Evolutionary conservation across 2,329 filamentous ascomycete species (phyloP).

Genomic region (Fusarium sp.): DNA sequence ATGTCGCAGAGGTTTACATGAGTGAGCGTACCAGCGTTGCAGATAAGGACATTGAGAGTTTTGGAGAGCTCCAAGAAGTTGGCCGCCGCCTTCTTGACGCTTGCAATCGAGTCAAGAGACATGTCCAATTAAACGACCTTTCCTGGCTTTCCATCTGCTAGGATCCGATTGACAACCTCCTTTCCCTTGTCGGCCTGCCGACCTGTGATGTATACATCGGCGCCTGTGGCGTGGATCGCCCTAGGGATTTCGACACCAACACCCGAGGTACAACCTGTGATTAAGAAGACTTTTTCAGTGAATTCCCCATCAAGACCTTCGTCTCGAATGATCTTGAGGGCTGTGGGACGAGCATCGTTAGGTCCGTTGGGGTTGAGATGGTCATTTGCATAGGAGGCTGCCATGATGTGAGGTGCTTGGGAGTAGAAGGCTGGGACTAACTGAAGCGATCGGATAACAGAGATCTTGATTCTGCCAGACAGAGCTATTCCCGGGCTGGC

Average conservation of each 20-base stretch:
- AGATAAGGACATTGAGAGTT: not conserved
- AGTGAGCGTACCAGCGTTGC: not conserved
- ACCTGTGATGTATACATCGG: not conserved
- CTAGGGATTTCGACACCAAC: not conserved
- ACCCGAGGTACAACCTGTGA: not conserved
- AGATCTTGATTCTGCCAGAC: not conserved
- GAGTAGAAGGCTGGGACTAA: not conserved
- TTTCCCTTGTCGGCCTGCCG: not conserved
- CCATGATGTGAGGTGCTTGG: not conserved
- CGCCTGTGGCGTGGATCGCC: not conserved
- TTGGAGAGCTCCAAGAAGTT: not conserved
- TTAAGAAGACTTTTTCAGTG: not conserved
- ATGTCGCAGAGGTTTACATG: not conserved
- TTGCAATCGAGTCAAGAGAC: not conserved
- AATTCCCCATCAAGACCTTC: not conserved
- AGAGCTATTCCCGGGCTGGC: not conserved
- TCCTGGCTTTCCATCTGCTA: not conserved
- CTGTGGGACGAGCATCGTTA: not conserved
- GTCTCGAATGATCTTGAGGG: not conserved
- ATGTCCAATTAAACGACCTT: not conserved
- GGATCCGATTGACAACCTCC: not conserved
- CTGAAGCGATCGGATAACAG: not conserved
- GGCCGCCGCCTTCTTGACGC: not conserved
- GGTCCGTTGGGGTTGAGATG: not conserved
- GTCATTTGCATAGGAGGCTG: not conserved